Base-by-base conservation (phyloP, 257 asterid genomes). In the Plantago ovata region DNA sequence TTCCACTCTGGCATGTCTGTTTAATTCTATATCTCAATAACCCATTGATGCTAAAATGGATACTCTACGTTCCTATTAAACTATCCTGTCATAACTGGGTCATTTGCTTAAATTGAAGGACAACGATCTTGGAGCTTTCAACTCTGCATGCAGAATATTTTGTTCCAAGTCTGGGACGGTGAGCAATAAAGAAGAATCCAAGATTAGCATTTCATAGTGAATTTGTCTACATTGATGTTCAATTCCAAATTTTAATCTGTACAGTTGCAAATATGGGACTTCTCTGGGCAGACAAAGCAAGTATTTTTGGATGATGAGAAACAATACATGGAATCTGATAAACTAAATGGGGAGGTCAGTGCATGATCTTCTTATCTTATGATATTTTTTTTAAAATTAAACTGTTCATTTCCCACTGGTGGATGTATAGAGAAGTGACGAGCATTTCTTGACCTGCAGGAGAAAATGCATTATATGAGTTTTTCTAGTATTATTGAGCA, bases 191-290 rank as follows among this genome's bases (percentile, higher is more conserved):
- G 32, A 10, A 39, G 47, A 54, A 28, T 2, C 22, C 33, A 13
- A 46, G 50, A 33, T 33, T 65, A 18, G 19, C 49, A 63, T 61
- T 56, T 68, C 33, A 45, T 65, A 38, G 53, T n/a, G 36, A 64
- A 56, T 61, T 61, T 36, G 42, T 39, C 57, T 58, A 21, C 46
- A 41, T 64, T 61, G 52, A 64, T 53, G 54, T 48, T 60, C 51
- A 58, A 55, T 55, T 38, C 54, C 53, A 65, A 59, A 32, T 47
- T 60, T 44, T 38, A 42, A 45, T 70, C 56, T 66, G 48, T 62
- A 67, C 85, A 87, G 96, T 69, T 84, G 61, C 81, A 69, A 62
- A 68, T 87, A 63, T 82, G 89, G 92, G 96, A 87, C 75, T 84
- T 82, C 73, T 84, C 94, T 23, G 81, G 86, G 50, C 82, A 77